A percentile compares a stretch with the other conserved stretches of the same genome.
These are phyloP conservation scores for Xylaria longipes DNA, from an alignment of 495 filamentous ascomycete genomes.

Conservation along the genomic window DNA sequence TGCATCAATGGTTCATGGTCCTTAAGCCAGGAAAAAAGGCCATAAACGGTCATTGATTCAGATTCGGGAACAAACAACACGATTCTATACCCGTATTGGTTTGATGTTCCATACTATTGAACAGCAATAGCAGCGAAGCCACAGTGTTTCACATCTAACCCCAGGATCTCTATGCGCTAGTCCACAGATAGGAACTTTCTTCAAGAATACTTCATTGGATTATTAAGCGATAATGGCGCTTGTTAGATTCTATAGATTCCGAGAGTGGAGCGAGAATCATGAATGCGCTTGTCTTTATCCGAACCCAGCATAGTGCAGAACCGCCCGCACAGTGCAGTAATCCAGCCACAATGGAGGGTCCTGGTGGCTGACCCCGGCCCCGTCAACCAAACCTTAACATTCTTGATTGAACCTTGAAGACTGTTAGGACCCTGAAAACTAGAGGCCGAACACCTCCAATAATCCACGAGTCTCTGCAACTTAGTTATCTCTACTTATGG, in stretches of 20 bases:
- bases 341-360: constrained; percentile 16
- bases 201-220: neutral
- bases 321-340: neutral
- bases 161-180: neutral
- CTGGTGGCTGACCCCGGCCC: neutral
- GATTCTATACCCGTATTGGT: neutral
- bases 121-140: neutral
- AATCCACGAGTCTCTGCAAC: neutral
- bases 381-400: neutral
- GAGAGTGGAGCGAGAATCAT: neutral
- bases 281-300: neutral
- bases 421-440: neutral
- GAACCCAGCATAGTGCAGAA: neutral
- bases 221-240: constrained; percentile 22
- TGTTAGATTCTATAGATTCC: neutral
- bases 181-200: too few relatives aligned
- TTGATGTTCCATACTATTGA: neutral
- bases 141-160: neutral
- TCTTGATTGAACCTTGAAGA: neutral
- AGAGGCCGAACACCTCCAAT: neutral
- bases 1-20: too few relatives aligned
- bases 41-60: neutral
- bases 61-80: neutral
- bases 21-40: neutral
- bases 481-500: neutral